Evolutionary conservation across 805 yeast species (phyloP).

Genomic region (Pichia sporocuriosa): DNA sequence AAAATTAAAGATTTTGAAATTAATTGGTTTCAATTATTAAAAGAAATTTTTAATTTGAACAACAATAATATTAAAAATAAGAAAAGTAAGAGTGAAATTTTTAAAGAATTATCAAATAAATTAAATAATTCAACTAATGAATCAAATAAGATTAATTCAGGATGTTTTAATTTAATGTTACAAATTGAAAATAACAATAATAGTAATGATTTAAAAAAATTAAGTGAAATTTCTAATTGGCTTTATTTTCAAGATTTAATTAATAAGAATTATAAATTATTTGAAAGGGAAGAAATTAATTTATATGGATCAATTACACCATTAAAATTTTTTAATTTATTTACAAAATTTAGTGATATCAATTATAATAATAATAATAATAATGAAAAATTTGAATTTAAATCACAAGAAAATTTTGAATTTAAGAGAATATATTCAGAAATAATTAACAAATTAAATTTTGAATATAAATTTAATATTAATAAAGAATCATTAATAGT

Average conservation of each 20-base stretch:
- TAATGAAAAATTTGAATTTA: conserved; percentile 15
- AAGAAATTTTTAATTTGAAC: conserved; percentile 43
- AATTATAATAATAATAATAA: conserved; percentile 26
- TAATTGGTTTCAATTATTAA: conserved; percentile 63
- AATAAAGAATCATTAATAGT: conserved; percentile 26
- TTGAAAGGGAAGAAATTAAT: conserved; percentile 31
- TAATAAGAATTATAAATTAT: conserved; percentile 38
- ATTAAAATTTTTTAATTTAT: conserved; percentile 55
- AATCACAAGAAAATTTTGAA: conserved; percentile 37
- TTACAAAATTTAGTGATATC: conserved; percentile 43
- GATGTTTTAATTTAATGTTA: conserved; percentile 62
- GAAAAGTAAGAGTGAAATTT: conserved; percentile 39
- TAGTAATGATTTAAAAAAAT: conserved; percentile 49
- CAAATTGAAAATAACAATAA: conserved; percentile 33
- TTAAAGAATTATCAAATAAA: conserved; percentile 22
- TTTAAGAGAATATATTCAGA: conserved; percentile 29
- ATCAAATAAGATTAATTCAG: conserved; percentile 61
- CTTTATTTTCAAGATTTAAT: conserved; percentile 61
- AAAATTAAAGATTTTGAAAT: conserved; percentile 49
- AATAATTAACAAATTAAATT: conserved; percentile 26
- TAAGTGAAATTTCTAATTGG: conserved; percentile 69
- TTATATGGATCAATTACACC: conserved; percentile 50
- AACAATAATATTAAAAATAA: conserved; percentile 36
- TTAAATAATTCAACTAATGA: conserved; percentile 39
- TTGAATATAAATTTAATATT: conserved; percentile 15